A percentile compares a stretch with the other conserved stretches of the same genome.
phyloP scores from a whole-genome alignment of 768 basidiomycete species.

The Suillus plorans region DNA sequence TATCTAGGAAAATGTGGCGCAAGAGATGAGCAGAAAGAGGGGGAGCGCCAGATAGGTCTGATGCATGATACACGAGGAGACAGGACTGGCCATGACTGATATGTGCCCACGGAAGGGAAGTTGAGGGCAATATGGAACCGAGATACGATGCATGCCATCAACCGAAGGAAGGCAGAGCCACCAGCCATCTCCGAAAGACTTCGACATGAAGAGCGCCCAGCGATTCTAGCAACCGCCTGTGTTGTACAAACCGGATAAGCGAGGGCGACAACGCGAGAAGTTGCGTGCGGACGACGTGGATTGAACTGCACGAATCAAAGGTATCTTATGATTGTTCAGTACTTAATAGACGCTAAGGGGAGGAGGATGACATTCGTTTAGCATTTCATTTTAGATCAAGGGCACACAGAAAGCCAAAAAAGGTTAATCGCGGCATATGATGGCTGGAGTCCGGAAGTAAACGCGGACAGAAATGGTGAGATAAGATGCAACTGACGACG shows the following conservation, averaged over 20 bases:
- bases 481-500: background rate
- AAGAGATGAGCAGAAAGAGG: background rate
- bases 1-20: background rate
- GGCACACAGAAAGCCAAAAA: background rate
- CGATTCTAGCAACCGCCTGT: background rate
- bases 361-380: background rate
- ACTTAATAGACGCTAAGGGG: background rate
- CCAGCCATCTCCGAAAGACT: background rate
- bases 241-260: background rate
- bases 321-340: background rate
- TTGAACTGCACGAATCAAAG: background rate
- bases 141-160: background rate
- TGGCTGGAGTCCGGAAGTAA: background rate
- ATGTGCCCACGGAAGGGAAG: background rate
- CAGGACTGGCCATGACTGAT: background rate
- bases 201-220: background rate
- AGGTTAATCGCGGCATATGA: background rate
- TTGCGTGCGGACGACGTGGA: background rate
- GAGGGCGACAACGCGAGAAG: background rate
- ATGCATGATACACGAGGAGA: background rate
- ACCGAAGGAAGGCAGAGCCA: background rate
- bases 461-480: background rate
- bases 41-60: background rate
- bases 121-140: background rate
- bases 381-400: background rate